Percentiles rank a stretch among this genome's conserved stretches.
These are phyloP conservation scores for Tillandsia leiboldiana DNA, from an alignment of 176 grass and related monocot species.

Conservation along the genomic window DNA sequence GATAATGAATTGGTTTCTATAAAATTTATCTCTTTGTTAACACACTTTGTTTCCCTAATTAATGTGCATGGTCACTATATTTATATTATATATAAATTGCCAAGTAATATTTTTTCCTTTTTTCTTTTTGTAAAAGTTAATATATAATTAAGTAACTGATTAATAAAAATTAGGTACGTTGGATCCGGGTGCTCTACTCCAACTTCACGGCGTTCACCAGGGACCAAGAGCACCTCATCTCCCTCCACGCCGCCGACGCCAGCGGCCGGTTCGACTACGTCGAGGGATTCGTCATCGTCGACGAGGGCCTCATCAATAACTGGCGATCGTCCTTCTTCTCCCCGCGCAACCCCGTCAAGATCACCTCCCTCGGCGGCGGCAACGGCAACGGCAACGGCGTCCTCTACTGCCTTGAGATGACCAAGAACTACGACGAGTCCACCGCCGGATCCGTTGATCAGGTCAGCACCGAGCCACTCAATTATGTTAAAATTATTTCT, in stretches of 20 bases:
- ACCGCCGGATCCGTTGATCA: conserved; percentile 52
- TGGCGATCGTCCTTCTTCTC: conserved; percentile 99
- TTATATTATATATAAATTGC: too few species aligned
- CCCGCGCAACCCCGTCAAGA: conserved; percentile 76
- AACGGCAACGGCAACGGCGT: conserved; percentile 21
- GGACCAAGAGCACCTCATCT: conserved; percentile 85
- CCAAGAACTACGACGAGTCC: conserved; percentile 74
- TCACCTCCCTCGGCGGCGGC: conserved; percentile 57
- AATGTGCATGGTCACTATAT: too few species aligned
- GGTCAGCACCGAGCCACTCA: conserved; percentile 23
- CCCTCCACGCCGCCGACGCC: conserved; percentile 7
- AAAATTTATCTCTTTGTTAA: too few species aligned
- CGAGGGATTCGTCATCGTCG: conserved; percentile 82
- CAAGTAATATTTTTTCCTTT: too few species aligned
- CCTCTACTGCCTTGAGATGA: conserved; percentile 89
- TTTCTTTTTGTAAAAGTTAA: background rate
- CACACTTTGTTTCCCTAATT: too few species aligned
- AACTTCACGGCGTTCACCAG: conserved; percentile 65
- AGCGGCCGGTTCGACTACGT: conserved; percentile 73
- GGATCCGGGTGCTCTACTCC: conserved; percentile 87
- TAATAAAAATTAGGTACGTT: conserved; percentile 41
- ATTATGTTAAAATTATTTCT: too few species aligned
- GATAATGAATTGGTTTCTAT: too few species aligned
- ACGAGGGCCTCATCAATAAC: conserved; percentile 95
- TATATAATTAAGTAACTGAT: background rate